Evolutionary conservation across 306 rosid genomes (phyloP).

Genomic region (Quercus rubra): DNA sequence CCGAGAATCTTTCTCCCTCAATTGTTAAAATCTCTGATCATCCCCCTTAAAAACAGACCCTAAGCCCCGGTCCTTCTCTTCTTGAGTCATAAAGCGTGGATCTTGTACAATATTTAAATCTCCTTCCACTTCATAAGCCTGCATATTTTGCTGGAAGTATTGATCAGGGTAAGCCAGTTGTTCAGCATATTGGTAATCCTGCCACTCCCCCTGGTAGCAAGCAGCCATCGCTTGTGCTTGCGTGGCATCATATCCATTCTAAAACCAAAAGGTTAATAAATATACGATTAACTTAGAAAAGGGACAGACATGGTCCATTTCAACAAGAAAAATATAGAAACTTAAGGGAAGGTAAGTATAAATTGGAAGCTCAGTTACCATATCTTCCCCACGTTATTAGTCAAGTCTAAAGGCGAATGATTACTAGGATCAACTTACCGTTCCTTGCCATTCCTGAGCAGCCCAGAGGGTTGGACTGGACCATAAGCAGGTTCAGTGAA

Average conservation of each 20-base stretch:
- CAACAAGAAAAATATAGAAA: background rate
- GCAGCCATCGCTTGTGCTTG: slow-evolving; percentile 86
- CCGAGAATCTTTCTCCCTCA: slow-evolving; percentile 97
- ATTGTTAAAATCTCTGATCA: slow-evolving; percentile 89
- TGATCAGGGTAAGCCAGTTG: slow-evolving; percentile 93
- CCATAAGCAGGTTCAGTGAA: slow-evolving; percentile 87
- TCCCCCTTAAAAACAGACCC: slow-evolving; percentile 98
- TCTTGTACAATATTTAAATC: slow-evolving; percentile 54
- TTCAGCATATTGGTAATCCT: slow-evolving; percentile 85
- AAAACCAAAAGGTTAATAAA: slow-evolving; percentile 31
- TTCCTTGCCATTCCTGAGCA: slow-evolving; percentile 83
- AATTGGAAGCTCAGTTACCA: background rate
- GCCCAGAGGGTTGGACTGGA: slow-evolving; percentile 66
- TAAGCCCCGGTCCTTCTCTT: slow-evolving; percentile 95
- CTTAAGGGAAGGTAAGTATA: background rate
- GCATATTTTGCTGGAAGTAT: slow-evolving; percentile 79
- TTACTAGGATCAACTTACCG: slow-evolving; percentile 51
- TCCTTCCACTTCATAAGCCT: slow-evolving; percentile 63
- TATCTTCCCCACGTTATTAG: background rate
- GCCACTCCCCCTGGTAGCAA: slow-evolving; percentile 90
- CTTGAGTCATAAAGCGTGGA: slow-evolving; percentile 98
- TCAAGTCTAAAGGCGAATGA: background rate
- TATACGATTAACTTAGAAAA: slow-evolving; percentile 21
- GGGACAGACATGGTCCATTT: slow-evolving; percentile 6
- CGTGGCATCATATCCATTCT: slow-evolving; percentile 76